Conservation (phyloP, 2,329 filamentous ascomycete genomes). For the Endocalyx cinctus region DNA sequence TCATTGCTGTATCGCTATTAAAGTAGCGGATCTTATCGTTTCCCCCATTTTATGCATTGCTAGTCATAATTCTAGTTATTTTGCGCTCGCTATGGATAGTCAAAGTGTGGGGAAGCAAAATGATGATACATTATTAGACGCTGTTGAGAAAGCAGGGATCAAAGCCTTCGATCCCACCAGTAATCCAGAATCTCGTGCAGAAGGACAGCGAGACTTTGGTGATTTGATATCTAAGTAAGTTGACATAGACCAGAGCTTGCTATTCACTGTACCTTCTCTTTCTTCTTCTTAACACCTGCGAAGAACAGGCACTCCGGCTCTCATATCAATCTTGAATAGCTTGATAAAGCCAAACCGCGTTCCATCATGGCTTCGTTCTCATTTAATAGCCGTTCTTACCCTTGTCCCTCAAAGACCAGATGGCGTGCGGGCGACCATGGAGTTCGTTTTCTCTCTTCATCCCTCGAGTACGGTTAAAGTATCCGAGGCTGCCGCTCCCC, state of each 20-base stretch:
- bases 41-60: no score
- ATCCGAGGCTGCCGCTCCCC: slow-evolving; percentile 37
- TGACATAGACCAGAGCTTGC: slow-evolving; percentile 2
- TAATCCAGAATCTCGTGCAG: slow-evolving; percentile 26
- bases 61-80: no score
- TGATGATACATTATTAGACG: no score
- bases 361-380: slow-evolving; percentile 55
- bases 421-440: slow-evolving; percentile 63
- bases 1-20: no score
- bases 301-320: slow-evolving; percentile 42
- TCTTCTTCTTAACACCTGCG: slow-evolving; percentile 19
- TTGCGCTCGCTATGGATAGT: no score
- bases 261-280: no score
- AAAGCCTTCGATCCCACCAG: slow-evolving; percentile 45
- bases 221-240: slow-evolving; percentile 46
- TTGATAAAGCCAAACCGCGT: slow-evolving; percentile 58
- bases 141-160: slow-evolving; percentile 35
- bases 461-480: slow-evolving; percentile 43
- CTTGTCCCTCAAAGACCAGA: slow-evolving; percentile 55
- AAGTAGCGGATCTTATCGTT: no score
- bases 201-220: slow-evolving; percentile 37
- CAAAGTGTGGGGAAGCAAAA: no score
- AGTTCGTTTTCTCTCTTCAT: slow-evolving; percentile 68
- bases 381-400: slow-evolving; percentile 54
- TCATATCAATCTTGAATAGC: slow-evolving; percentile 58